Evolutionary conservation across 192 early-diverging fungal genomes (phyloP), one percentile per base, ranked within the genome.

Genomic region (Gaertneriomyces sp.): DNA sequence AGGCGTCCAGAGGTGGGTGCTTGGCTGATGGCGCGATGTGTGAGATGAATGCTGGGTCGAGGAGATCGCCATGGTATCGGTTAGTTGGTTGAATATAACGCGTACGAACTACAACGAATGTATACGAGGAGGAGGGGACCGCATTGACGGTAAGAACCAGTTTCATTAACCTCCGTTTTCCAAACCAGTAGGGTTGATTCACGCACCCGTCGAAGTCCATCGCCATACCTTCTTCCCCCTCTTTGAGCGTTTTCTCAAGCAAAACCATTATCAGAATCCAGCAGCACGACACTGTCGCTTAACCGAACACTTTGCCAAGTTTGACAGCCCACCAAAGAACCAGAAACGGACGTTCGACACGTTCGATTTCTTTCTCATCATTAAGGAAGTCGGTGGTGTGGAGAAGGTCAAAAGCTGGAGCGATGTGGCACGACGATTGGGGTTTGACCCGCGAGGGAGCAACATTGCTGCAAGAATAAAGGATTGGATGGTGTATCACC

Each of bases 401-500:
- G 51, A 58, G 9, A 60, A 70, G 61, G 75, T 73, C 38, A 54
- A 59, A 19, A 63, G 67, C 33, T 77, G 76, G 76, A 62, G 72
- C 9, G 71, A 77, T 19, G 66, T 77, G 9, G 76, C 76, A 12
- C 42, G 65, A 16, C 25, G 64, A 19, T 59, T 77, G 10, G 76
- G 76, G n/a, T 77, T 68, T 53, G 69, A 74, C 52, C 66, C 72
- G 7, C 75, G 75, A 19, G 69, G 68, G 33, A 74, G 66, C 41
- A 77, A 77, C 56, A 77, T 77, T 56, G 66, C 76, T 0, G 71
- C 64, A 9, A 50, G 76, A 16, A 67, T 77, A 68, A 77, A 77
- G 58, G 71, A 70, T 42, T 77, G 76, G 76, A 60, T 74, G 43
- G 51, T 59, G 9, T 64, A 62, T 25, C 71, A 77, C 65, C 76